phyloP scores from a whole-genome alignment of 2,329 filamentous ascomycete genomes.

The Cercospora sesami region DNA sequence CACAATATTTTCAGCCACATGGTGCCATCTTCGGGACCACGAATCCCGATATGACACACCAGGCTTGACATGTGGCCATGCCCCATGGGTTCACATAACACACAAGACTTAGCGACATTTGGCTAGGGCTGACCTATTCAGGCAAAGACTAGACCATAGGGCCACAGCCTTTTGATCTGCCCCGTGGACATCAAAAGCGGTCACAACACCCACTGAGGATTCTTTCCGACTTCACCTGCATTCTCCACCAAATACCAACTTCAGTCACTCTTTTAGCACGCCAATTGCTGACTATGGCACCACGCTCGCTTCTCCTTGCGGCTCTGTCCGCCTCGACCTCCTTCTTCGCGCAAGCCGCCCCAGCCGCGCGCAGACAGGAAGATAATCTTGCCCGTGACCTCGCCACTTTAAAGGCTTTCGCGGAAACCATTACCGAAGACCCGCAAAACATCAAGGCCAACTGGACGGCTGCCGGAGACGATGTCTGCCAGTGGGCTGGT shows the following conservation, averaged over 20 bases:
- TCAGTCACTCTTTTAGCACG: background rate
- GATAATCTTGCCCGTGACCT: constrained; percentile 17
- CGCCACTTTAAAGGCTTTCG: constrained; percentile 16
- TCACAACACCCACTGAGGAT: background rate
- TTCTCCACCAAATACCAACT: background rate
- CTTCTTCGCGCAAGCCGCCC: constrained; percentile 4
- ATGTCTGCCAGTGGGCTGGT: constrained; percentile 16
- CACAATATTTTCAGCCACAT: background rate
- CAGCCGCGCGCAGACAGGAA: background rate
- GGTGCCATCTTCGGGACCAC: constrained; percentile 4
- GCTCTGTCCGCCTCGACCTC: constrained; percentile 1
- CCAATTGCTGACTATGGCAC: background rate
- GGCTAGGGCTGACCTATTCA: background rate
- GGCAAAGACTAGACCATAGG: background rate
- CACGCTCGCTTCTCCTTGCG: background rate
- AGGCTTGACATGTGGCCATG: background rate
- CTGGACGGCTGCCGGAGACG: constrained; percentile 14
- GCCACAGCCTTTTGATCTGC: background rate
- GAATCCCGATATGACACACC: background rate
- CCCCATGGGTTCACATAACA: background rate
- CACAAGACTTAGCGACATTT: background rate
- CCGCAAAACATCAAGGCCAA: constrained; percentile 3
- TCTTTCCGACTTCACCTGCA: background rate
- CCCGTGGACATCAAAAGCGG: background rate
- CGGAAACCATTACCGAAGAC: constrained; percentile 19